Evolutionary conservation across 306 rosid genomes (phyloP).

Genomic region (Urtica urens): DNA sequence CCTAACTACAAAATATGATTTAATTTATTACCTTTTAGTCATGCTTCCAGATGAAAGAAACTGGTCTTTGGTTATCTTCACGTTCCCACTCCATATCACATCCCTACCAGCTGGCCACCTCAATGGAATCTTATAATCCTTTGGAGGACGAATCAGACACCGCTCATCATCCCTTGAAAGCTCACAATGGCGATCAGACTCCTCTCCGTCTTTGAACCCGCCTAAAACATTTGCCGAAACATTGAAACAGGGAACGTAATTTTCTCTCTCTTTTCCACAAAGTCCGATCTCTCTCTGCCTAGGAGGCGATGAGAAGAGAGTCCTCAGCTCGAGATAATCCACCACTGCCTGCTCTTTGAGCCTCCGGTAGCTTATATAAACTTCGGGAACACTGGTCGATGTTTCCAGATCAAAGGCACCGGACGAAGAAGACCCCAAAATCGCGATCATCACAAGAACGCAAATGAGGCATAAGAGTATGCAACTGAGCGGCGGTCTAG

Average conservation of each 20-base stretch:
- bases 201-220: conserved; percentile 74
- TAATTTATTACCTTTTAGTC: conserved; percentile 67
- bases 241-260: conserved; percentile 84
- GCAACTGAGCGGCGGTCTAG: conserved; percentile 68
- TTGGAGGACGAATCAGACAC: conserved; percentile 92
- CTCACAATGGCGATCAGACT: conserved; percentile 87
- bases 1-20: not conserved
- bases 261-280: conserved; percentile 85
- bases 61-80: conserved; percentile 91
- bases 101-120: conserved; percentile 92
- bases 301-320: conserved; percentile 40
- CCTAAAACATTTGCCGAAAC: conserved; percentile 54
- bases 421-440: conserved; percentile 65
- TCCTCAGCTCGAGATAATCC: conserved; percentile 70
- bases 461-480: conserved; percentile 55
- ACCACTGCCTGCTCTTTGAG: conserved; percentile 77
- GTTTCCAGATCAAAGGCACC: conserved; percentile 36
- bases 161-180: conserved; percentile 30
- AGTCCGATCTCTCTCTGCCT: conserved; percentile 59
- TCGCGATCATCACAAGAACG: conserved; percentile 54
- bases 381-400: conserved; percentile 30
- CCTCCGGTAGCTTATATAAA: conserved; percentile 73
- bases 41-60: conserved; percentile 97
- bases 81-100: conserved; percentile 94
- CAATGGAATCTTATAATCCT: conserved; percentile 89